Evolutionary conservation across 2,329 filamentous ascomycete species (phyloP).

Genomic region (Passalora sequoiae): DNA sequence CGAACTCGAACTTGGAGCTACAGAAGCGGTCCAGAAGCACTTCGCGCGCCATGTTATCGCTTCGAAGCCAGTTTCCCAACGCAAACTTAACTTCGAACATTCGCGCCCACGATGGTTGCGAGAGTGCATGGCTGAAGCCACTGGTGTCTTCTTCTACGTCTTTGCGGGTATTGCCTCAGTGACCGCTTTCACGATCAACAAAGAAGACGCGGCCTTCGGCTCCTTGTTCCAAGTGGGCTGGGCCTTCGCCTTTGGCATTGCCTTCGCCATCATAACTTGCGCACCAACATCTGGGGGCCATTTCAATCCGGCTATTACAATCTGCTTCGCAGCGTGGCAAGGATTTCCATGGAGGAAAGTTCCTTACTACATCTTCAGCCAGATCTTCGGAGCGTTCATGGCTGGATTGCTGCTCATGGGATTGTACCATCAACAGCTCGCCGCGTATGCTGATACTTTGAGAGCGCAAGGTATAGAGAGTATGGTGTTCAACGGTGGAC

Average conservation of each 20-base stretch:
- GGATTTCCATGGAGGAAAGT: slow-evolving; percentile 56
- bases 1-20: slow-evolving; percentile 49
- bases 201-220: slow-evolving; percentile 42
- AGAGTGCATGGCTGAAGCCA: slow-evolving; percentile 53
- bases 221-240: slow-evolving; percentile 53
- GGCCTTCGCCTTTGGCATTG: slow-evolving; percentile 54
- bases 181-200: slow-evolving; percentile 48
- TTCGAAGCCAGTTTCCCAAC: slow-evolving; percentile 48
- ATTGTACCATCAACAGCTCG: slow-evolving; percentile 52
- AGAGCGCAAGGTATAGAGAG: slow-evolving; percentile 35
- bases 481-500: slow-evolving; percentile 45
- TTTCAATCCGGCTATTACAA: slow-evolving; percentile 36
- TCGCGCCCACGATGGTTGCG: slow-evolving; percentile 50
- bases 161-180: slow-evolving; percentile 51
- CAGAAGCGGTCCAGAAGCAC: slow-evolving; percentile 51
- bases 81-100: slow-evolving; percentile 53
- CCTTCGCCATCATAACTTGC: slow-evolving; percentile 55
- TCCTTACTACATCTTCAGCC: slow-evolving; percentile 52
- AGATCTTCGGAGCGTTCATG: slow-evolving; percentile 53
- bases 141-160: slow-evolving; percentile 49
- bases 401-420: slow-evolving; percentile 53
- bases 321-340: slow-evolving; percentile 47
- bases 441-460: slow-evolving; percentile 37
- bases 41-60: slow-evolving; percentile 48
- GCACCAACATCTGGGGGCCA: slow-evolving; percentile 47